Evolutionary conservation across 345 rosid species (phyloP).

Genomic region (Schrenkiella parvula): DNA sequence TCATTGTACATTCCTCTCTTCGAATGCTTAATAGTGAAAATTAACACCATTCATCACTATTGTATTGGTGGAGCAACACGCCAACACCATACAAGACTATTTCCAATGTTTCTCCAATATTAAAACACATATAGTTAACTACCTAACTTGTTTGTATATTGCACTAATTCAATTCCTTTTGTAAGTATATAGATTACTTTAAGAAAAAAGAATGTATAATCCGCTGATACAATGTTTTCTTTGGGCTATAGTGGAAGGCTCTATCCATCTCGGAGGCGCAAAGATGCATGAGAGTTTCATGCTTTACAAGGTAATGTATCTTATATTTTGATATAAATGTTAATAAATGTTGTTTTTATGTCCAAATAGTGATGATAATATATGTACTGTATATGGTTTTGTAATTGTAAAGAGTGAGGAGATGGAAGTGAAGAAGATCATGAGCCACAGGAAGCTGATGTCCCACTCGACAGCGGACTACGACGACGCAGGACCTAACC

Average conservation of each 20-base stretch:
- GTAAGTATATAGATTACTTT: not conserved
- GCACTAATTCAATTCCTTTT: not conserved
- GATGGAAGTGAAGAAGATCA: slow-evolving; percentile 1
- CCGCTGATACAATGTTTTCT: slow-evolving; percentile 10
- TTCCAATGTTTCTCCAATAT: not conserved
- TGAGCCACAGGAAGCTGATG: slow-evolving; percentile 55
- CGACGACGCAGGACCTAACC: slow-evolving; percentile 59
- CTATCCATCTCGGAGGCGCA: slow-evolving; percentile 29
- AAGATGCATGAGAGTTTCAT: slow-evolving; percentile 26
- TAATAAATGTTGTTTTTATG: too few relatives aligned
- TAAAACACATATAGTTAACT: not conserved
- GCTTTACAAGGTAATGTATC: slow-evolving; percentile 30
- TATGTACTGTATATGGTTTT: not conserved
- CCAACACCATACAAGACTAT: too few relatives aligned
- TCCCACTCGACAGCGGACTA: slow-evolving; percentile 44
- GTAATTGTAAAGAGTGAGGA: slow-evolving; percentile 11
- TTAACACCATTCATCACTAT: not conserved
- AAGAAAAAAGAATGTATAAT: not conserved
- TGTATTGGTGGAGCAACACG: not conserved
- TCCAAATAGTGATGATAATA: slow-evolving; percentile 4
- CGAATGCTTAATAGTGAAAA: not conserved
- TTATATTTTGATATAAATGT: too few relatives aligned
- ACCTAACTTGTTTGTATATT: not conserved
- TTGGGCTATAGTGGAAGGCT: slow-evolving; percentile 38
- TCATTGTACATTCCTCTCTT: not conserved